These are phyloP conservation scores for Tephrocybe sp. DNA, from an alignment of 768 basidiomycete genomes.

Conservation along the genomic window DNA sequence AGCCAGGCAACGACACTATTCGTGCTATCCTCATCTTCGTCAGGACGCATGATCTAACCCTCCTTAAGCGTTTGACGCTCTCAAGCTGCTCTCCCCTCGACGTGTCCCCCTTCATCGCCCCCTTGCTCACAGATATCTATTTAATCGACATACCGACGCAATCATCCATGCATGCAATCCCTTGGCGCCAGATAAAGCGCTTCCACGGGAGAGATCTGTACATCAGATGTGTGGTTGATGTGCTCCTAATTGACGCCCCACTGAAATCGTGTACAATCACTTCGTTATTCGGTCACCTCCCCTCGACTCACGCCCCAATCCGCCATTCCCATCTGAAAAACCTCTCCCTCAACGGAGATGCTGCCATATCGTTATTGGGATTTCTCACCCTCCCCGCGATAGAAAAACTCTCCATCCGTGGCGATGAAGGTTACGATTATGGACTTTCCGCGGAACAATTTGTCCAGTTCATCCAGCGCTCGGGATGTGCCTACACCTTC, in stretches of 20 bases:
- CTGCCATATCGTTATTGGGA: background rate
- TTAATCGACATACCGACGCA: constrained; percentile 5
- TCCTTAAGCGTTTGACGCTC: too few relatives aligned
- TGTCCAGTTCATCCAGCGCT: constrained; percentile 7
- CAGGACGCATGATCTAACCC: too few relatives aligned
- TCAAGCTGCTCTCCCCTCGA: too few relatives aligned
- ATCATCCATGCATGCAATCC: constrained; percentile 1
- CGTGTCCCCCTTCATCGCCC: background rate
- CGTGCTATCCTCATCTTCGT: constrained; percentile 4
- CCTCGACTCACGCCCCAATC: background rate
- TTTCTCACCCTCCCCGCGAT: constrained; percentile 11
- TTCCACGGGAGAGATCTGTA: constrained; percentile 3
- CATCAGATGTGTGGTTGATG: background rate
- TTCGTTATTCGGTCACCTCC: background rate
- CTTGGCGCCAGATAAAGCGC: constrained; percentile 8
- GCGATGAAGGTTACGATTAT: too few relatives aligned
- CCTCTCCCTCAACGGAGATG: background rate
- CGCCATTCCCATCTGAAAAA: background rate
- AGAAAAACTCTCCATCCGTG: constrained; percentile 2
- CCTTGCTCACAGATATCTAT: constrained; percentile 4
- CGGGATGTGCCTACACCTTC: background rate
- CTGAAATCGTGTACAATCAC: constrained; percentile 2
- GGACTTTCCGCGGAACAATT: constrained; percentile 1
- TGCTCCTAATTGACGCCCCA: background rate
- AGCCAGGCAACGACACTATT: background rate